Conservation (phyloP, 768 basidiomycete species). For the Plicaturopsis crispa region DNA sequence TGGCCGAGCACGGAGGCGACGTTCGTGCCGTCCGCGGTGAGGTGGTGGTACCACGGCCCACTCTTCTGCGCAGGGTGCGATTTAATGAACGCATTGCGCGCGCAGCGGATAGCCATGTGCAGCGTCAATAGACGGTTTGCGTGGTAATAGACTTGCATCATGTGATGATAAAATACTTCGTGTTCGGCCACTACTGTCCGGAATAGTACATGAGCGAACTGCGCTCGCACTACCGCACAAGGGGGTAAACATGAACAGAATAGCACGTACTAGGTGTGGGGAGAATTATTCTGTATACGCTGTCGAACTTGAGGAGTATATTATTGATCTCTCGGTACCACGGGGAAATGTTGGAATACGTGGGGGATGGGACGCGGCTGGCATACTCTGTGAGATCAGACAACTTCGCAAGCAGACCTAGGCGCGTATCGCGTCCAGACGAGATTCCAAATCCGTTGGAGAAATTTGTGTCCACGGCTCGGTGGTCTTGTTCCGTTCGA, state of each 20-base stretch:
- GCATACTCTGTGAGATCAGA: slow-evolving; percentile 24
- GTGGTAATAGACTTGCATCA: slow-evolving; percentile 32
- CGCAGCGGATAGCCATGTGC: slow-evolving; percentile 25
- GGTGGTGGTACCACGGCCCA: slow-evolving; percentile 13
- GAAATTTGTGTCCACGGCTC: slow-evolving; percentile 20
- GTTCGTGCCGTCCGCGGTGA: slow-evolving; percentile 25
- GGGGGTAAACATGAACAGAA: too few species aligned
- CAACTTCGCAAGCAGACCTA: slow-evolving; percentile 28
- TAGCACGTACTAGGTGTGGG: slow-evolving; percentile 27
- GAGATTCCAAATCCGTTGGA: slow-evolving; percentile 11
- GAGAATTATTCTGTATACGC: slow-evolving; percentile 25
- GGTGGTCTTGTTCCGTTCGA: slow-evolving; percentile 20
- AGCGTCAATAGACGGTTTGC: slow-evolving; percentile 30
- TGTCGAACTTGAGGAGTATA: slow-evolving; percentile 24
- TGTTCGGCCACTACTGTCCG: slow-evolving; percentile 31
- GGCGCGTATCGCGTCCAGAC: slow-evolving; percentile 25
- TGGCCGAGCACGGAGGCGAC: slow-evolving; percentile 28
- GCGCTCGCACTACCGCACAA: slow-evolving; percentile 3
- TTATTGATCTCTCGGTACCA: slow-evolving; percentile 27
- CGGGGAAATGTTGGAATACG: slow-evolving; percentile 16
- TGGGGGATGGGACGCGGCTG: slow-evolving; percentile 20
- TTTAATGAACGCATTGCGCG: slow-evolving; percentile 10
- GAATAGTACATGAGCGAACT: slow-evolving; percentile 12
- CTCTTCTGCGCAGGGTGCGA: slow-evolving; percentile 2
- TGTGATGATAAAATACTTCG: slow-evolving; percentile 34